Evolutionary conservation across 352 stramenopile species (phyloP), one percentile per base, ranked within the genome.

Genomic region (Phytophthora quininea): DNA sequence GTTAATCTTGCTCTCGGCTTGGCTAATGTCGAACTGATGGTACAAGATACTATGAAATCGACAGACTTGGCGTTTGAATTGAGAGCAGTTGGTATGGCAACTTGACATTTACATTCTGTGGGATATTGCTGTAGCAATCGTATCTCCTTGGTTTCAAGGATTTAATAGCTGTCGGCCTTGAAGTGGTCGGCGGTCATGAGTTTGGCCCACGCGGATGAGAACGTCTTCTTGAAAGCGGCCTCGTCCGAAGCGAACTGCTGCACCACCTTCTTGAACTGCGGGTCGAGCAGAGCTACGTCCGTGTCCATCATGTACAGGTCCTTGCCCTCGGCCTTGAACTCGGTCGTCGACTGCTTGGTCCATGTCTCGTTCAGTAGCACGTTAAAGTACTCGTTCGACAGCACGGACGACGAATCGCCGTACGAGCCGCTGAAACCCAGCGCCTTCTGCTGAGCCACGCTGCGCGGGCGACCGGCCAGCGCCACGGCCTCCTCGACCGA

Each of bases 401-500:
- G 95, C 29, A 83, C 86, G 15, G 82, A 74, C 45, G 79, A 82
- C 24, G 89, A 65, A 47, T 76, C 67, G 5, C 85, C 93, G 90
- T 91, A 97, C 12, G 88, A 82, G 12, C 89, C 90, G 49, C 79
- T 82, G 68, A 91, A 86, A 62, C 92, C 94, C 58, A 73, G 86
- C 11, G 69, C 71, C 68, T 95, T 87, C 2, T 85, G 89, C 75
- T 99, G 93, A 68, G 89, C 97, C 11, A 84, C 76, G 97, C 83
- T 48, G 91, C 88, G 79, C 95, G 93, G 31, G 83, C 96, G 58
- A 35, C 93, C 95, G 38, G 91, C 73, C 1, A 99, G 74, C 4
- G 93, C 93, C 29, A 98, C 96, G 58, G 97, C 97, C 67, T 98
- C 93, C 38, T 82, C 65, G 54, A 97, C 90, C 45, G 81, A 81